Percentiles rank a stretch among this genome's conserved stretches.
These are phyloP conservation scores for Erysiphe neolycopersici DNA, from an alignment of 2,329 filamentous ascomycete species.

Conservation along the genomic window DNA sequence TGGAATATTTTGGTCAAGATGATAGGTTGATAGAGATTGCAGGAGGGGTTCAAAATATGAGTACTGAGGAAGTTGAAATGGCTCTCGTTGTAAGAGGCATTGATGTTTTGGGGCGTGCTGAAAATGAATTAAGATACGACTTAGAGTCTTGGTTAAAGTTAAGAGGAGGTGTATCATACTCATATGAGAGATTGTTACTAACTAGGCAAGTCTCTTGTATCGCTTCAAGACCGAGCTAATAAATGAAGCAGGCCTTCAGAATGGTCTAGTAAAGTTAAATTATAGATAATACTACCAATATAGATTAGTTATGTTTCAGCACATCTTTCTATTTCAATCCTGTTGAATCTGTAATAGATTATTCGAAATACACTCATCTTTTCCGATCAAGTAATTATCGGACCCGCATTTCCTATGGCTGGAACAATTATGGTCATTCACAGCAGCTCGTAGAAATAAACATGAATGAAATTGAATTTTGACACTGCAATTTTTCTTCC, in stretches of 20 bases:
- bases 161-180: constrained; percentile 11
- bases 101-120: constrained; percentile 20
- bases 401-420: neutral
- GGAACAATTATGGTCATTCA: neutral
- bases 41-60: constrained; percentile 32
- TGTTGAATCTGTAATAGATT: too few relatives aligned
- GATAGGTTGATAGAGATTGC: constrained; percentile 37
- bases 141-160: constrained; percentile 17
- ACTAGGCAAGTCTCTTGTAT: constrained; percentile 11
- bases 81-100: constrained; percentile 47
- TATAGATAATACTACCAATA: neutral
- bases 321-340: too few relatives aligned
- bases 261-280: constrained; percentile 6
- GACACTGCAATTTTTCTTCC: neutral
- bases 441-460: neutral
- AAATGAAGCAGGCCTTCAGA: constrained; percentile 8
- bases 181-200: constrained; percentile 11
- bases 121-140: constrained; percentile 14
- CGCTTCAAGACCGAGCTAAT: neutral
- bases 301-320: neutral
- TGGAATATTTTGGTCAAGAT: constrained; percentile 42
- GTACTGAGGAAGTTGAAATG: constrained; percentile 35
- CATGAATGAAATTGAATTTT: neutral
- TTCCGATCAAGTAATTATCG: neutral
- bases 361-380: neutral